Evolutionary conservation across 2,329 filamentous ascomycete species (phyloP), one percentile per base, ranked within the genome.

Genomic region (Aspergillus clavatus): DNA sequence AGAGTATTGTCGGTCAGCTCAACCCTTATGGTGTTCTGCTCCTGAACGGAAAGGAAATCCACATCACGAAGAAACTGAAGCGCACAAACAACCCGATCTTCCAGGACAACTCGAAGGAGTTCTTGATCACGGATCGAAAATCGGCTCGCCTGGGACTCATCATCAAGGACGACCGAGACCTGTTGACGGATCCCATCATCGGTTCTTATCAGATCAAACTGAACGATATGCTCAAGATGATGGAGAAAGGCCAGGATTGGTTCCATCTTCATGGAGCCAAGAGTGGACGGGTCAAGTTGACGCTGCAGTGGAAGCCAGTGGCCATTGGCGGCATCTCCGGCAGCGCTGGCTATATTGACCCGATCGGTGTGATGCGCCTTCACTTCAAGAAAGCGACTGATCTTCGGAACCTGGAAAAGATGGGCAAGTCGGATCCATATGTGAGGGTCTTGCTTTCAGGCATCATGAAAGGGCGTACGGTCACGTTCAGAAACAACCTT

Each of bases 381-480:
- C 90, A 98, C 68, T 91, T 97, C 74, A 81, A 87, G 71, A 83
- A 81, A 59, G 93, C 89, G 23, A 80, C 77, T 40, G 82, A 90
- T 57, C 78, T 98, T 35, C 87, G 89, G 48, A 98, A 98, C 66
- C 79, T 96, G 42, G 93, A 98, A 69, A 88, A 89, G 2, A 81
- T 98, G 67, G 93, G 93, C 69, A 97, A 97, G 70, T 97, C 93
- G 1, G 94, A 98, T 67, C 89, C 93, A 0, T 98, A 98, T 59
- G 87, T 84, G 18, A 84, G 91, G 33, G 86, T 97, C 1, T 70
- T 96, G 42, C 78, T 96, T 6, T 95, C 90, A 38, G 91, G 93
- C 37, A 83, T 97, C 45, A 86, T 93, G 63, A 95, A 91, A 67
- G 89, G 81, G 7, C 83, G 90, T 46, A 97, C 93, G 2, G 93